phyloP scores from a whole-genome alignment of 164 flowering plant species.

The Saururus chinensis region DNA sequence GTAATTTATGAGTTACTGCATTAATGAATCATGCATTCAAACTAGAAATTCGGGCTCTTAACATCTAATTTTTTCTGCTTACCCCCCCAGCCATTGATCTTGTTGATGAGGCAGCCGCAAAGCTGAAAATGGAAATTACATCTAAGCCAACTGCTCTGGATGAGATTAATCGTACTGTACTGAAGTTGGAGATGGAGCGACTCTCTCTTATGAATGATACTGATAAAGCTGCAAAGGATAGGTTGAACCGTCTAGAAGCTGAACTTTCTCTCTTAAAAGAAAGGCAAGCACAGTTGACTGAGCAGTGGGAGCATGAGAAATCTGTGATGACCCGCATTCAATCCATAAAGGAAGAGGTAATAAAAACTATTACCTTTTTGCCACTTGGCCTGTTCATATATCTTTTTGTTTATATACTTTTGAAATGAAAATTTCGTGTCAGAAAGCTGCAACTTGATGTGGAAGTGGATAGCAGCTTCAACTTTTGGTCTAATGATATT shows the following conservation, averaged over 20 bases:
- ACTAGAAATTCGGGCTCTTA: too few species aligned
- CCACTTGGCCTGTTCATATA: not conserved
- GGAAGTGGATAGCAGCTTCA: too few species aligned
- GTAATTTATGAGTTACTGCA: not conserved
- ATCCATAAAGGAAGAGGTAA: conserved; percentile 91
- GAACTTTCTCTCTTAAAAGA: conserved; percentile 65
- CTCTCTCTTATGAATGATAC: conserved; percentile 82
- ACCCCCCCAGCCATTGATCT: conserved; percentile 76
- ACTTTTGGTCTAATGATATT: too few species aligned
- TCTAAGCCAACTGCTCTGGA: conserved; percentile 90
- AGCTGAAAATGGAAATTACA: conserved; percentile 92
- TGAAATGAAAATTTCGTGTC: too few species aligned
- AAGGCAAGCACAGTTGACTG: conserved; percentile 61
- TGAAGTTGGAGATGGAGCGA: conserved; percentile 91
- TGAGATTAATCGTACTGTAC: conserved; percentile 74
- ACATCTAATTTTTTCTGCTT: not conserved
- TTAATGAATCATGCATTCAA: not conserved
- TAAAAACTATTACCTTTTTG: not conserved
- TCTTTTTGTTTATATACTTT: not conserved
- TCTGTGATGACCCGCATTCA: conserved; percentile 82
- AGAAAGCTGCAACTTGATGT: too few species aligned
- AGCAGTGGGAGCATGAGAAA: conserved; percentile 96
- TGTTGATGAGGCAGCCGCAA: conserved; percentile 97
- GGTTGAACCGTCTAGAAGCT: conserved; percentile 71
- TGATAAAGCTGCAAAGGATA: conserved; percentile 80